Evolutionary conservation across 2,329 filamentous ascomycete species (phyloP), one percentile per base, ranked within the genome.

Genomic region (Pestalotiopsis sp.): DNA sequence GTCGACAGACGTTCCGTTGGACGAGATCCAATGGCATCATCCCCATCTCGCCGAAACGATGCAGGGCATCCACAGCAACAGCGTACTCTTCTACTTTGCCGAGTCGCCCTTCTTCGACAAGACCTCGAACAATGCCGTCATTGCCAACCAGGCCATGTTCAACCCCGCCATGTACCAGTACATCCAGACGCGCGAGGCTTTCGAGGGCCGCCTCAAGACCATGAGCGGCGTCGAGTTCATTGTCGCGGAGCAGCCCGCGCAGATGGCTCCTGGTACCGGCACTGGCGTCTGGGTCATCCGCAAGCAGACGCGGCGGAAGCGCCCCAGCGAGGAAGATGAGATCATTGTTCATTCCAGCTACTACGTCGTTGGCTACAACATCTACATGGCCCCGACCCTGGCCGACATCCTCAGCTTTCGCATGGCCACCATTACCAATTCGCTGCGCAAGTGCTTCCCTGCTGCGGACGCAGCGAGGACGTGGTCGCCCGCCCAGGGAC

Each of bases 261-360:
- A 91, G 77, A 89, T 86, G 74, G 87, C 84, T 0, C 88, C 88
- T 0, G 88, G 88, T n/a, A 82, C 80, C 49, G 85, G 85, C 25
- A 91, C 89, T 0, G 90, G 89, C 36, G 88, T 92, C 9, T 92
- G 90, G 90, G 87, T 91, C 36, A 91, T 92, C 73, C 86, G 89
- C 75, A 92, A 92, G 82, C 90, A 92, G 79, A 89, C 86, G 31
- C 82, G 90, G 64, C 83, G 86, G 70, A 90, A 90, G 80, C 81
- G 84, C 14, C 82, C 84, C 56, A 82, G 83, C 4, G 81, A 83
- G 14, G 86, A 88, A 31, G 88, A 90, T 72, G 88, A 90, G 70
- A 82, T 92, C 31, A 86, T 80, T 2, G 83, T 91, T 0, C 86
- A 90, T 52, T 82, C 86, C 4, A 85, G 86, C 2, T 92, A 91